These are phyloP conservation scores for Mariannaea elegans DNA, from an alignment of 2,329 filamentous ascomycete species.

Conservation along the genomic window DNA sequence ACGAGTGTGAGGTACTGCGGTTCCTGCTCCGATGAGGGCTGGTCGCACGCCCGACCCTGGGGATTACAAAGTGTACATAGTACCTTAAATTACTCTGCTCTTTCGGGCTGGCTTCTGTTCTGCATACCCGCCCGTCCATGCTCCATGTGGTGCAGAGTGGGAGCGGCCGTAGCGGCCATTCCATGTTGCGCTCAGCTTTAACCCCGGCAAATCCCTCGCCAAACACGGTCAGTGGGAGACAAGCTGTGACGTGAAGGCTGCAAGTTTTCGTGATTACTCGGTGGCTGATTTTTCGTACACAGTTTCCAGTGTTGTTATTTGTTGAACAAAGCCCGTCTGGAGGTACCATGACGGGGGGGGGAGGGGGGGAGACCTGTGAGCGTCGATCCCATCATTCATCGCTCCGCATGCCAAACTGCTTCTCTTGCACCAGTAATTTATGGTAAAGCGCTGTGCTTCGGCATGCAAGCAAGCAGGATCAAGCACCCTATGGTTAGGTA, in stretches of 20 bases:
- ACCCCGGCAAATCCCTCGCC: background rate
- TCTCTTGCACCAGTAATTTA: too few species aligned
- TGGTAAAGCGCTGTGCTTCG: too few species aligned
- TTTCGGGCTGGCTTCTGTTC: conserved; percentile 3
- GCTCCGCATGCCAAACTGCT: too few species aligned
- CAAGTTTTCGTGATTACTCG: background rate
- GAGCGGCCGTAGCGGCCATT: background rate
- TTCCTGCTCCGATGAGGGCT: conserved; percentile 13
- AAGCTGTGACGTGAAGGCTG: background rate
- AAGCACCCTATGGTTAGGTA: background rate
- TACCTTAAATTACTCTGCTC: background rate
- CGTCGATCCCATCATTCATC: background rate
- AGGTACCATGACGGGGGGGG: background rate
- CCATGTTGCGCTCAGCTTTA: conserved; percentile 3
- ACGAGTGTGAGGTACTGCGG: conserved; percentile 5
- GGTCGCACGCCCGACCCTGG: background rate
- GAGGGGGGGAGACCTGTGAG: background rate
- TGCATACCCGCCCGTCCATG: conserved; percentile 9
- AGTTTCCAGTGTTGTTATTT: background rate
- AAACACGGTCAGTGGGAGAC: background rate
- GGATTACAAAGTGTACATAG: too few species aligned
- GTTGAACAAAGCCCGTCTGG: background rate
- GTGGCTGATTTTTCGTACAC: background rate
- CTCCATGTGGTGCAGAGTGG: conserved; percentile 7
- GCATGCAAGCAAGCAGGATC: background rate